Conservation (phyloP, 2,329 filamentous ascomycete species). For the Pseudopyricularia javanii region DNA sequence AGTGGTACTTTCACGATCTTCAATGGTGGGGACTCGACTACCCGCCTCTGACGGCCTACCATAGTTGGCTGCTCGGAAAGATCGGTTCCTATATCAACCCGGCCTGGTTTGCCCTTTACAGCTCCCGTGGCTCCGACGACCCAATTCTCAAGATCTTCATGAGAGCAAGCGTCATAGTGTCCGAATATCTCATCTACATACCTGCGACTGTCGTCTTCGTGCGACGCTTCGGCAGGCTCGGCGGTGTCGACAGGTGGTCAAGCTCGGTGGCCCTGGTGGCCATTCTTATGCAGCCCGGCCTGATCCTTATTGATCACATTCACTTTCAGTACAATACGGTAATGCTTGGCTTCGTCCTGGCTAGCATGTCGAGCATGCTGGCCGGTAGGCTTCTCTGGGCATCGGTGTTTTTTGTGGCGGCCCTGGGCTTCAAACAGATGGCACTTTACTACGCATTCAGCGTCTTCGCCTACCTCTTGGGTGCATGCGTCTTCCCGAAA, state of each 20-base stretch:
- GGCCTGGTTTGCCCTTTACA: constrained; percentile 75
- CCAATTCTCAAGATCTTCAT: constrained; percentile 82
- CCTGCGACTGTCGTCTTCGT: constrained; percentile 79
- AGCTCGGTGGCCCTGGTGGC: constrained; percentile 76
- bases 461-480: constrained; percentile 84
- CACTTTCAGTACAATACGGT: constrained; percentile 98
- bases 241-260: constrained; percentile 70
- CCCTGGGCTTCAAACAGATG: constrained; percentile 99
- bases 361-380: constrained; percentile 78
- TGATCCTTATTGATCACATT: constrained; percentile 86
- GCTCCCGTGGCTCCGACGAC: constrained; percentile 72
- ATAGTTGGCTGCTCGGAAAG: constrained; percentile 89
- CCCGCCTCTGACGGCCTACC: constrained; percentile 92
- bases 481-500: constrained; percentile 67
- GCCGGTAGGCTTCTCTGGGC: constrained; percentile 79
- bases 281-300: constrained; percentile 82
- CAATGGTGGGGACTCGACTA: constrained; percentile 98
- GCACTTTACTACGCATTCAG: constrained; percentile 91
- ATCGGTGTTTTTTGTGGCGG: constrained; percentile 83
- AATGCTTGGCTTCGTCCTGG: constrained; percentile 85
- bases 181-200: constrained; percentile 82
- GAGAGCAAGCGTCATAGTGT: constrained; percentile 81
- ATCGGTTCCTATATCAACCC: constrained; percentile 71
- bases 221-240: constrained; percentile 64
- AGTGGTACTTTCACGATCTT: constrained; percentile 97